Evolutionary conservation across 106 monocot species (phyloP), one percentile per base, ranked within the genome.

Genomic region (Dioscorea dumetorum): DNA sequence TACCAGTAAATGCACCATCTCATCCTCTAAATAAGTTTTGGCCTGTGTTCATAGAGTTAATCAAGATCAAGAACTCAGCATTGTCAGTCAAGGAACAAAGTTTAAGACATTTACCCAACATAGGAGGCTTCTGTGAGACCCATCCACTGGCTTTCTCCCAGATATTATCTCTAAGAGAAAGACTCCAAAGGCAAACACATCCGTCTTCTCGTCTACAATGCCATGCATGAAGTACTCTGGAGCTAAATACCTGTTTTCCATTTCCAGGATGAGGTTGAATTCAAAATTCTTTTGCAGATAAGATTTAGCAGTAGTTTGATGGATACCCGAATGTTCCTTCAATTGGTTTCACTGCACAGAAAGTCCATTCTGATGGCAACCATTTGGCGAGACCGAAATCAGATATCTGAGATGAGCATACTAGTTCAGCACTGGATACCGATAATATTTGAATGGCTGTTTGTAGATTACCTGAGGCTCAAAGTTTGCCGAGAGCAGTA

Each of bases 301-400:
- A 56, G 54, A 12, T 5, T 22, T 31, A 28, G 28, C 3, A 28
- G 2, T 28, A 28, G 28, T 28, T 28, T 28, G 28, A 28, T 28
- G 3, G 3, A 28, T 28, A 83, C 83, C 84, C 84, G 19, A 79
- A 80, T 23, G 87, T 87, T 31, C 87, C 87, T 71, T 87, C 87
- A 12, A 87, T 87, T 8, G 87, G 83, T 0, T 62, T 73, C 22
- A 87, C 71, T 12, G 87, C 76, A 10, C 77, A 73, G 66, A 83
- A 80, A 28, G 70, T 77, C 87, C 83, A 87, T 67, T 87, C 80
- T 12, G 74, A 71, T 3, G 87, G 87, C 15, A 87, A 77, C 87
- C 87, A 87, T 65, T 77, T 87, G 14, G 87, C 87, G 0, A 87
- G 80, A 23, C 87, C 87, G 20, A 87, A 87, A 22, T 87, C 87